A percentile compares a stretch with the other conserved stretches of the same genome.
Evolutionary conservation across 2,329 filamentous ascomycete genomes (phyloP).

Genomic region (Eurotiales sp.): DNA sequence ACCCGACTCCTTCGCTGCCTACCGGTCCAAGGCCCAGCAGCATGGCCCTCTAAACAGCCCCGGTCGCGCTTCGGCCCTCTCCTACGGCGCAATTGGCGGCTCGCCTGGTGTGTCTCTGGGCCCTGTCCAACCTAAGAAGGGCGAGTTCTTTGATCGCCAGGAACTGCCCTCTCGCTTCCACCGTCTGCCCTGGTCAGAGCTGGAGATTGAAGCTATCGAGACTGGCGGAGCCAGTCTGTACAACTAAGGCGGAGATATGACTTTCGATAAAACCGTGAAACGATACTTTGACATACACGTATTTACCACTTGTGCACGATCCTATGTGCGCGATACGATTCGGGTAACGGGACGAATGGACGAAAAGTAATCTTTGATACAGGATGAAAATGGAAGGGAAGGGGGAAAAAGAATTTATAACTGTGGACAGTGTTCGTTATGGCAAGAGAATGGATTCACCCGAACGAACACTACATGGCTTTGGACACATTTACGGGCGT

Average conservation of each 20-base stretch:
- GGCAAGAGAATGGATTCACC: not conserved
- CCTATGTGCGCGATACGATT: not conserved
- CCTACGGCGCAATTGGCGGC: conserved; percentile 52
- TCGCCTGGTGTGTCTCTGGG: conserved; percentile 68
- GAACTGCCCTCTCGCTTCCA: conserved; percentile 84
- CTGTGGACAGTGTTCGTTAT: not conserved
- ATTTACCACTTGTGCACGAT: not conserved
- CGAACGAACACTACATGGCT: not conserved
- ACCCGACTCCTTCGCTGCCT: conserved; percentile 59
- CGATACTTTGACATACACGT: not conserved
- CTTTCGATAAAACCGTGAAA: conserved; percentile 17
- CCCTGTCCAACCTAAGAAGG: conserved; percentile 64
- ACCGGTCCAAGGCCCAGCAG: conserved; percentile 61
- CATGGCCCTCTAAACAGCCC: conserved; percentile 55
- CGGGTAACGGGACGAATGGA: not conserved
- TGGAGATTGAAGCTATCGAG: conserved; percentile 94
- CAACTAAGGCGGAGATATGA: conserved; percentile 46
- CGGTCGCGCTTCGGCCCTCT: conserved; percentile 31
- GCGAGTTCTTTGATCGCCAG: conserved; percentile 81
- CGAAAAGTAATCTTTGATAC: not conserved
- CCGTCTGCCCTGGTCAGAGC: conserved; percentile 65
- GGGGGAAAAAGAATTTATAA: not conserved
- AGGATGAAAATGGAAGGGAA: not conserved
- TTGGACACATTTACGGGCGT: not conserved
- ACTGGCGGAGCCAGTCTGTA: conserved; percentile 76